phyloP scores from a whole-genome alignment of 805 yeast species.

The Kodamaea leandrae region DNA sequence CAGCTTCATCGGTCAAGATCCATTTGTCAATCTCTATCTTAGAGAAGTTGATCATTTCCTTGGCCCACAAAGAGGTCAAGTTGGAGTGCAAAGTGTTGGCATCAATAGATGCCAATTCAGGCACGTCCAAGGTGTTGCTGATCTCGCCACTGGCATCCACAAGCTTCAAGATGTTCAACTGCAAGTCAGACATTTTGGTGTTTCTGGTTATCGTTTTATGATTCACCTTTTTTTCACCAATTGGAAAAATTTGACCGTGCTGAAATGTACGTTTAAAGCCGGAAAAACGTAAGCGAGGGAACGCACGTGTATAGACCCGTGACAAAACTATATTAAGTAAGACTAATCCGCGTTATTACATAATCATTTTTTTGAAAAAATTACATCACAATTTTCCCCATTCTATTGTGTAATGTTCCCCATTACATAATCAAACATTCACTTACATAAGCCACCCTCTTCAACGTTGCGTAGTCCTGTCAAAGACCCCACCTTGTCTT shows the following conservation, averaged over 20 bases:
- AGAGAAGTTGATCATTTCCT: constrained; percentile 71
- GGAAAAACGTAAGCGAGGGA: too few relatives aligned
- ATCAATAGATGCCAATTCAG: constrained; percentile 59
- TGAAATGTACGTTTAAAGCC: too few relatives aligned
- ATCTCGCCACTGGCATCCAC: constrained; percentile 57
- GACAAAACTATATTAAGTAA: too few relatives aligned
- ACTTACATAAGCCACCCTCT: too few relatives aligned
- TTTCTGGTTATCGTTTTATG: constrained; percentile 1
- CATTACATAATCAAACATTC: too few relatives aligned
- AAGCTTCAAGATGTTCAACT: constrained; percentile 57
- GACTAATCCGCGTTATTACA: too few relatives aligned
- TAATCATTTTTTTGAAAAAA: too few relatives aligned
- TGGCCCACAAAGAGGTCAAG: constrained; percentile 80
- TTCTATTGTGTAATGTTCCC: too few relatives aligned
- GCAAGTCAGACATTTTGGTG: constrained; percentile 68
- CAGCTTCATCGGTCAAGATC: constrained; percentile 76
- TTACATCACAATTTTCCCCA: too few relatives aligned
- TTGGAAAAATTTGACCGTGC: constrained; percentile 4
- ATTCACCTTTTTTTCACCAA: constrained; percentile 5
- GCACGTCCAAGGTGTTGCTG: constrained; percentile 59
- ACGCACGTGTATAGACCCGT: too few relatives aligned
- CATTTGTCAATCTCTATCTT: constrained; percentile 75
- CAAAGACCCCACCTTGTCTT: too few relatives aligned
- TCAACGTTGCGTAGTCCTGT: too few relatives aligned
- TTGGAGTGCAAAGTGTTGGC: constrained; percentile 75